Evolutionary conservation across 768 basidiomycete species (phyloP), one percentile per base, ranked within the genome.

Genomic region (Trametes elegans): DNA sequence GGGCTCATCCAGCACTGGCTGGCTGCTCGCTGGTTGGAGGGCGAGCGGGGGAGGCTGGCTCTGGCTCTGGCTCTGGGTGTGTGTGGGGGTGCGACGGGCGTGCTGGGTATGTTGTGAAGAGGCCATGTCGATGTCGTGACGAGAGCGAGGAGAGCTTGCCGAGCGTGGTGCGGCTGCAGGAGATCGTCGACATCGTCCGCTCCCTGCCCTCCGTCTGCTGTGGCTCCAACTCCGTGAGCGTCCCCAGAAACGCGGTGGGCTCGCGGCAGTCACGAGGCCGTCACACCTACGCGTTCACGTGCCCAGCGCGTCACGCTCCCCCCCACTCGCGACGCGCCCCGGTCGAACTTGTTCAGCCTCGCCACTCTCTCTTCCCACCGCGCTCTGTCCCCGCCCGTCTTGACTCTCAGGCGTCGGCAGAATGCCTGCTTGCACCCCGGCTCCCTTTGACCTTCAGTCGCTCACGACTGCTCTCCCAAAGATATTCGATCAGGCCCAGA

Each of bases 401-500:
- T 38, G 29, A 19, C 4, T 16, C 39, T 11, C 38, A 24, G 5
- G 24, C 26, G 11, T 5, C 18, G 28, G 48, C 49, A 60, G 51
- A 19, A 73, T 71, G 69, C 69, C 69, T 24, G 64, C 66, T 8
- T 61, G 66, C 28, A 58, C 61, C 0, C 35, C 45, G 16, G 49
- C 55, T 1, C 50, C 57, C 3, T 63, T 64, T 19, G 55, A 66
- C 31, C 61, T 69, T 8, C 70, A 71, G 16, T 64, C 63, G 19
- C 61, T 71, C 35, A 43, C 67, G 10, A 56, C 61, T 2, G 64
- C 67, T 13, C 62, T 90, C 18, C 79, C 82, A 18, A 82, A 79
- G 29, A 89, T 93, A 39, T 90, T 95, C 58, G 83, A 88, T 26
- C 89, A 96, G 71, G 88, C 78, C 0, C 91, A 94, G 67, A 73